Evolutionary conservation across 1,284 basidiomycete genomes (phyloP), one percentile per base, ranked within the genome.

Genomic region (Pascua sp.): DNA sequence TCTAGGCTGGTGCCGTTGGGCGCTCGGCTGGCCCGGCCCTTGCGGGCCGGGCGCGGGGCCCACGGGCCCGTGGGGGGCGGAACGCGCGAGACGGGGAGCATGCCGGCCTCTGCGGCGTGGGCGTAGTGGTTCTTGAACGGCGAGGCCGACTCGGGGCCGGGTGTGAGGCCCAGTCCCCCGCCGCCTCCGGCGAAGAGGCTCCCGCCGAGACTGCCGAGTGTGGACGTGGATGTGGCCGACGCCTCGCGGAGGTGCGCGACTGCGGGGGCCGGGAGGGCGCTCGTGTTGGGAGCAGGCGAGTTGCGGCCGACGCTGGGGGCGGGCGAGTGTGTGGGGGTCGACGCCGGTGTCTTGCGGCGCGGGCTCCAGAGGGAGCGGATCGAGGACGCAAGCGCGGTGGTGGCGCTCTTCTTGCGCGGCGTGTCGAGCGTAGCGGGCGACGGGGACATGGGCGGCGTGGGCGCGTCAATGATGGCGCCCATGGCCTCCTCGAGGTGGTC

Each of bases 401-500:
- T 36, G 9, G 40, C 49, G n/a, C 40, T 42, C 43, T 50, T 44
- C 41, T 56, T 58, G 11, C 54, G 53, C 42, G 45, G 51, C 12
- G 49, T 52, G 24, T 32, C 24, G 24, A 32, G 3, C 24, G 24
- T 42, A n/a, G 40, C 40, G 40, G 40, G 40, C 40, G 40, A 32
- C 18, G 15, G 10, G 18, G 45, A 24, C 45, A 24, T 47, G 24
- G 18, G 15, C 24, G 48, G 51, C 32, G 48, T 46, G 24, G 42
- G 24, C 18, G 41, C 44, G 17, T 52, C 87, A 53, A 91, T 77
- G 41, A 82, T 82, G 46, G 90, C 80, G 47, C 81, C 87, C 64
- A 98, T 80, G 2, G 93, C 94, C 68, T 97, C 95, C 16, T 87
- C 90, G 38, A 97, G 78, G 70, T 95, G 94, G 76, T 97, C 94